phyloP scores from a whole-genome alignment of 768 basidiomycete species.

The Tylopilus felleus region DNA sequence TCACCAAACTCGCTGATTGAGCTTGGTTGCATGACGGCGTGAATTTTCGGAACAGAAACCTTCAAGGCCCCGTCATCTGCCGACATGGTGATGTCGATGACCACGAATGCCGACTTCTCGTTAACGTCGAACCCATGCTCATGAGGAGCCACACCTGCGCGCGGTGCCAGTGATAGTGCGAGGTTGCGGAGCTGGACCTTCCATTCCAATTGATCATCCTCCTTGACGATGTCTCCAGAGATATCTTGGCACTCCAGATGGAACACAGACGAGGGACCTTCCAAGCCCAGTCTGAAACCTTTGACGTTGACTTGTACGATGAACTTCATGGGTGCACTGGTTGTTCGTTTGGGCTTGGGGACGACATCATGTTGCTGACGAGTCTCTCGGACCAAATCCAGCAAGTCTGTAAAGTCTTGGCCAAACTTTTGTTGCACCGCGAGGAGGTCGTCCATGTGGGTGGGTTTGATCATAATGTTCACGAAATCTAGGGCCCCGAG shows the following conservation, averaged over 20 bases:
- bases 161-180: constrained; percentile 78
- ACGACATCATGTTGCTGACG: constrained; percentile 33
- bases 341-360: constrained; percentile 6
- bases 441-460: constrained; percentile 79
- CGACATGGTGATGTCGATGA: constrained; percentile 64
- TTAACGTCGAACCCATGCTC: constrained; percentile 50
- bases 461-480: constrained; percentile 71
- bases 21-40: constrained; percentile 93
- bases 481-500: constrained; percentile 65
- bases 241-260: constrained; percentile 76
- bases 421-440: constrained; percentile 87
- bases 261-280: constrained; percentile 68
- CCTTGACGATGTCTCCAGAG: constrained; percentile 54
- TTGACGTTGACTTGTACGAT: constrained; percentile 61
- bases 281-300: constrained; percentile 78
- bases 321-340: constrained; percentile 33
- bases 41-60: constrained; percentile 67
- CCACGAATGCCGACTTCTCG: constrained; percentile 79
- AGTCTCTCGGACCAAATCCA: constrained; percentile 63
- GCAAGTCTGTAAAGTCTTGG: constrained; percentile 80
- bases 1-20: constrained; percentile 90
- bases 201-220: constrained; percentile 50
- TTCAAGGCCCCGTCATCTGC: constrained; percentile 40
- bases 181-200: constrained; percentile 69
- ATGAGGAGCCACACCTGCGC: constrained; percentile 34